Evolutionary conservation across 2,329 filamentous ascomycete genomes (phyloP).

Genomic region (Trichoderma sp.): DNA sequence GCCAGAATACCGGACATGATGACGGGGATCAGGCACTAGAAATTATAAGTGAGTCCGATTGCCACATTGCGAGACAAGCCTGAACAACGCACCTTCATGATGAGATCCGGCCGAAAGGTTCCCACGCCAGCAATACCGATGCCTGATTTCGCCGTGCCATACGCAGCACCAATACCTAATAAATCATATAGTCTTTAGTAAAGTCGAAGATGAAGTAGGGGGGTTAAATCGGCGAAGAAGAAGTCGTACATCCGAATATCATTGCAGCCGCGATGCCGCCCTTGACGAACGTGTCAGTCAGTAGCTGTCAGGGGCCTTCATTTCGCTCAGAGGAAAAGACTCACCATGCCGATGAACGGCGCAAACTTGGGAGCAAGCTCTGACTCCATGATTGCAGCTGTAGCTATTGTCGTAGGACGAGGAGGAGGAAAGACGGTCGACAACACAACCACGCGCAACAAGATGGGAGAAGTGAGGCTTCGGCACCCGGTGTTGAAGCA

Average conservation of each 20-base stretch:
- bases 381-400: slow-evolving; percentile 49
- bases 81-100: slow-evolving; percentile 70
- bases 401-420: slow-evolving; percentile 22
- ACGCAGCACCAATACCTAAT: slow-evolving; percentile 69
- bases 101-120: slow-evolving; percentile 79
- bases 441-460: slow-evolving; percentile 5
- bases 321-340: slow-evolving; percentile 31
- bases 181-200: slow-evolving; percentile 16
- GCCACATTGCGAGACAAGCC: neutral
- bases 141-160: slow-evolving; percentile 83
- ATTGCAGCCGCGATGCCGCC: slow-evolving; percentile 77
- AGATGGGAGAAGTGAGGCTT: slow-evolving; percentile 15
- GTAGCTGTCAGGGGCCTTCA: slow-evolving; percentile 18
- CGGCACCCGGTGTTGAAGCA: slow-evolving; percentile 8
- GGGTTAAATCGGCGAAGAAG: slow-evolving; percentile 19
- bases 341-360: slow-evolving; percentile 85
- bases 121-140: slow-evolving; percentile 85
- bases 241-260: slow-evolving; percentile 73
- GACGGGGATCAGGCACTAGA: slow-evolving; percentile 76
- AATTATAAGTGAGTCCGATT: slow-evolving; percentile 20
- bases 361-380: slow-evolving; percentile 75
- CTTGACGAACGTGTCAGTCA: slow-evolving; percentile 42
- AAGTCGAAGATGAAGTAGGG: neutral
- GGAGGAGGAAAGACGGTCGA: neutral
- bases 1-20: slow-evolving; percentile 99